Evolutionary conservation across 2,329 filamentous ascomycete species (phyloP), one percentile per base, ranked within the genome.

Genomic region (Calcarisporium arbuscula): DNA sequence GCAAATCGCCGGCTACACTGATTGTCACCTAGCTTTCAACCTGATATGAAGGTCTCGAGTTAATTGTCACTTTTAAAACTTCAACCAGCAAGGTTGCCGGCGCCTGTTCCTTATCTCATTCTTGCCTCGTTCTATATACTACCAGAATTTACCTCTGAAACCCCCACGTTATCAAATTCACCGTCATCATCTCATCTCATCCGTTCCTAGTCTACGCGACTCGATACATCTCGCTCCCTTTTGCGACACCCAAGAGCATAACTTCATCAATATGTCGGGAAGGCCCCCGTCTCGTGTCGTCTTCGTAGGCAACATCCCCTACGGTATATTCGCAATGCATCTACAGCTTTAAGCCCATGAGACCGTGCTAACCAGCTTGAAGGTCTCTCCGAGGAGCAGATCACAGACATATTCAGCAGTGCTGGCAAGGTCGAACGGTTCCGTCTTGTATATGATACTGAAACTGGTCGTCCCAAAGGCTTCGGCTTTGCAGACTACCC

Each of bases 401-500:
- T 98, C 51, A 83, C 82, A 55, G 86, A 95, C 49, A 94, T 94
- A 41, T 94, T 96, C 60, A 85, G 81, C 56, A 83, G 84, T 45
- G 88, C 85, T 34, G 92, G 92, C 39, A 85, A 89, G 46, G 90
- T 96, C 2, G 72, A 94, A 39, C 90, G 85, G 57, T 96, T 96
- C 58, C 80, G 90, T 34, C 74, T 96, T 31, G 90, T 96, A 45
- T 94, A 95, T 62, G 94, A 96, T 65, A 84, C 88, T 34, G 90
- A 96, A 53, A 95, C 89, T 4, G 89, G 90, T 27, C 80, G 87
- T 37, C 89, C 92, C 1, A 96, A 95, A 61, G 92, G 92, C 14
- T 98, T 95, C 57, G 92, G 92, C 22, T 98, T 96, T 52, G 85
- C 89, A 52, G 90, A 96, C 58, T 98, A 94, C 55, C 84, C 87